Conservation (phyloP, 1,284 basidiomycete genomes). For the Cryptococcus sp. region DNA sequence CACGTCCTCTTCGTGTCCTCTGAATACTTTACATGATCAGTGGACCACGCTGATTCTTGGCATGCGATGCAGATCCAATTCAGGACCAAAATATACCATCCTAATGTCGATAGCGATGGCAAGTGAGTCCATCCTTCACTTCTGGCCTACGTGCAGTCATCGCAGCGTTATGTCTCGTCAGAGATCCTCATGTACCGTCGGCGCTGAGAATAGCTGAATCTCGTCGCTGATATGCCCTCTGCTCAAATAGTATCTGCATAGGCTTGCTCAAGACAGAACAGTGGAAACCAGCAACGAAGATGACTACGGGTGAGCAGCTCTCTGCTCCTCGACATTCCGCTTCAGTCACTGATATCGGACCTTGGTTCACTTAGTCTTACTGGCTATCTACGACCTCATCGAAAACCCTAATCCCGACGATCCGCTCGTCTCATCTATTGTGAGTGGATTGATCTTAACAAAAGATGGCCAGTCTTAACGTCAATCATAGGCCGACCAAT, state of each 20-base stretch:
- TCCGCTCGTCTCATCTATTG: slow-evolving; percentile 65
- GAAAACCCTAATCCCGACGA: slow-evolving; percentile 87
- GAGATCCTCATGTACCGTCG: too few species aligned
- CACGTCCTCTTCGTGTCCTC: background rate
- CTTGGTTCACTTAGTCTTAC: slow-evolving; percentile 62
- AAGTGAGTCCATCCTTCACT: slow-evolving; percentile 60
- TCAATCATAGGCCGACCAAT: slow-evolving; percentile 46
- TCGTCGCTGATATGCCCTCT: too few species aligned
- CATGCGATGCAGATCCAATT: slow-evolving; percentile 67
- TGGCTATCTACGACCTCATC: slow-evolving; percentile 77
- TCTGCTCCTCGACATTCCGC: slow-evolving; percentile 1
- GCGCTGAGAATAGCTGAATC: too few species aligned
- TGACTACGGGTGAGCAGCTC: slow-evolving; percentile 64
- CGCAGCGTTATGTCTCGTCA: slow-evolving; percentile 9
- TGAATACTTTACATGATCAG: background rate
- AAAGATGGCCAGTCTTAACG: slow-evolving; percentile 7
- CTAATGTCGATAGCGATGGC: slow-evolving; percentile 88
- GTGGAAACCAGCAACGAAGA: slow-evolving; percentile 84
- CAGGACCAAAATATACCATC: slow-evolving; percentile 86
- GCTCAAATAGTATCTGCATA: slow-evolving; percentile 56
- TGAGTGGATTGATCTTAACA: slow-evolving; percentile 21
- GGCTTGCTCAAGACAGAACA: slow-evolving; percentile 56
- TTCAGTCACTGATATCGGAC: background rate
- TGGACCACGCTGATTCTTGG: background rate
- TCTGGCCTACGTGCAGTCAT: slow-evolving; percentile 5